Evolutionary conservation across 2,329 filamentous ascomycete species (phyloP), one percentile per base, ranked within the genome.

Genomic region (Pseudovirgaria hyperparasitica): DNA sequence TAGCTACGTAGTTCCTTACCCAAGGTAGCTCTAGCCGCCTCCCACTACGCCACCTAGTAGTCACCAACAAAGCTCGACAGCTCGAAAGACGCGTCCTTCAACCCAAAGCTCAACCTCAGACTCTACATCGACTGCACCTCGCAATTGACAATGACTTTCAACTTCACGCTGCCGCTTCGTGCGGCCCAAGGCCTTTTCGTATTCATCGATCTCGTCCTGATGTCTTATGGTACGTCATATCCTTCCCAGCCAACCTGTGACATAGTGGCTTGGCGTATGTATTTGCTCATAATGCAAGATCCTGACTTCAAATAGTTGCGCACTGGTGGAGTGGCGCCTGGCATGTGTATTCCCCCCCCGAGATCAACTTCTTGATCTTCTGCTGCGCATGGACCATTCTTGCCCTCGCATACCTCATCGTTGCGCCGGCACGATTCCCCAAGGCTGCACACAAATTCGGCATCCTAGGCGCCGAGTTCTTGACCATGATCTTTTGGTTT

Each of bases 401-500:
- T 36, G 58, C 61, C 2, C 63, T 87, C 18, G 52, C 68, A 29
- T 87, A 85, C 52, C 66, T 92, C 33, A 63, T 73, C 41, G 35
- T 86, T 26, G 62, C 74, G 3, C 80, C 81, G 1, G 58, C 69
- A 22, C 75, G 73, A 54, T 60, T 73, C 41, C 33, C 34, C 3
- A 34, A 35, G 24, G 42, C 72, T 8, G 74, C 75, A 41, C 72
- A 82, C 51, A 68, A 65, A 27, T 70, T 72, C 26, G 71, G 65
- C 23, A 69, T 84, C 10, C 60, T 86, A 11, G 73, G 44, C 2
- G 62, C 82, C 17, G 80, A 92, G 44, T 62, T 61, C 24, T 39
- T 90, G 14, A 90, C 82, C 7, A 76, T 78, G 57, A 64, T 92
- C 30, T 92, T 92, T 62, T 93, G 85, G 85, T 90, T 94, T 46